Base-by-base conservation (phyloP, 2,329 filamentous ascomycete genomes). In the Cladosporium halotolerans region DNA sequence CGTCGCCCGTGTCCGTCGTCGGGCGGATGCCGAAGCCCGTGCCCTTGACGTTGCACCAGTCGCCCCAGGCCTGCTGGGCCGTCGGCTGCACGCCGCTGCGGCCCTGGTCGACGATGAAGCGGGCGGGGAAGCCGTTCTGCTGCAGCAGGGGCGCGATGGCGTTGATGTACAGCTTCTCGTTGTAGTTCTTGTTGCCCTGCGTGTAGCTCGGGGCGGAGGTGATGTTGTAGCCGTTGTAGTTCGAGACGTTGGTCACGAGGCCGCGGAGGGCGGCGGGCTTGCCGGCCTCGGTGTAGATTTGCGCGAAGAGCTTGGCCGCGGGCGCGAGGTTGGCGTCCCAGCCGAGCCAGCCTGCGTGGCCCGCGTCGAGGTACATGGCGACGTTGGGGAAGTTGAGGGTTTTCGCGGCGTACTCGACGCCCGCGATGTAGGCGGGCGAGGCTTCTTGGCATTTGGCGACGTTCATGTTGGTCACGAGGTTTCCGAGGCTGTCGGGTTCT, bases 41-140 rank as follows among this genome's bases (percentile, higher is more conserved):
- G 32, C 77, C 79, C 45, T 72, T 76, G 56, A 84, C 75, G 63
- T 85, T 86, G 73, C 83, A 86, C 83, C 84, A 86, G 65, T 86
- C 76, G 40, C 82, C 83, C 81, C 82, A 84, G 28, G 67, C 67
- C 53, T 72, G 68, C 64, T 80, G 79, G 3, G 68, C 64, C 16
- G 78, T 81, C 36, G 79, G 78, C 67, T 85, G 82, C 50, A 80
- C 80, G 16, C 81, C 83, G 51, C 79, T 83, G 59, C 85, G 82
- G 62, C 70, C 78, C 78, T 53, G 78, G 50, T 81, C 79, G 8
- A 73, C 73, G 57, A 81, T 79, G 66, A 81, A 81, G 60, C 78
- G 76, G 2, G 76, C 76, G 16, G 77, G 73, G 67, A 76, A 78
- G 14, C 77, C 78, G 39, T 70, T 66, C 11, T 63, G 62, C 8